A percentile compares a stretch with the other conserved stretches of the same genome.
phyloP scores from a whole-genome alignment of 1,284 basidiomycete genomes.

The Cutaneotrichosporon cavernicola region DNA sequence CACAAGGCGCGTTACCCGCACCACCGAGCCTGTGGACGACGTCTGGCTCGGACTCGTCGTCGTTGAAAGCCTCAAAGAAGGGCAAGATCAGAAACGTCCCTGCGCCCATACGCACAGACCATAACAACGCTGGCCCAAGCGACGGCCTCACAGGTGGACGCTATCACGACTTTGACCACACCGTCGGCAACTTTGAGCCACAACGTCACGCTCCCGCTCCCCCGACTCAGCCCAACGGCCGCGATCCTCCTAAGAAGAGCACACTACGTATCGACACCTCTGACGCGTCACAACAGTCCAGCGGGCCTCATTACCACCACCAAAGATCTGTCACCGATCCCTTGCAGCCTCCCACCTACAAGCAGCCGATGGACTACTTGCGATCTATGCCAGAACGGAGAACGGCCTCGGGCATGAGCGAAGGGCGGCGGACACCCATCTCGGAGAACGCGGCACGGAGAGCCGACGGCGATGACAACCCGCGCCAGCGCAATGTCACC shows the following conservation, averaged over 20 bases:
- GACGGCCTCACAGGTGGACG: conserved; percentile 34
- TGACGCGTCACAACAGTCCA: not conserved
- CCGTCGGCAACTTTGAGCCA: conserved; percentile 12
- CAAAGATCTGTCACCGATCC: conserved; percentile 11
- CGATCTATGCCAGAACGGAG: not conserved
- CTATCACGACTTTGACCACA: conserved; percentile 23
- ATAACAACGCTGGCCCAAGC: conserved; percentile 28
- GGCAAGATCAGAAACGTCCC: conserved; percentile 15
- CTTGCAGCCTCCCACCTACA: not conserved
- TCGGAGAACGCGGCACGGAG: not conserved
- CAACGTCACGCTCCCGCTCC: conserved; percentile 12
- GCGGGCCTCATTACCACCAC: not conserved
- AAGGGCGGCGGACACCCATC: conserved; percentile 2
- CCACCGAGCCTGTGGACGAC: conserved; percentile 8
- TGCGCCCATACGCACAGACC: conserved; percentile 22
- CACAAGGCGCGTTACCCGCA: conserved; percentile 19
- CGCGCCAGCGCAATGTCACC: conserved; percentile 3
- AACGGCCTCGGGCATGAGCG: not conserved
- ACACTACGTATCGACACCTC: not conserved
- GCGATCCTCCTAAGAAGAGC: not conserved
- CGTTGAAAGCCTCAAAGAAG: not conserved
- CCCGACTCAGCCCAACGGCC: conserved; percentile 6
- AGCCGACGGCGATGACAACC: not conserved
- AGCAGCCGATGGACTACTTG: conserved; percentile 5
- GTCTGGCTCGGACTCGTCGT: conserved; percentile 5